Evolutionary conservation across 805 yeast genomes (phyloP), one percentile per base, ranked within the genome.

Genomic region (Sungouiozyma ichnusensis): DNA sequence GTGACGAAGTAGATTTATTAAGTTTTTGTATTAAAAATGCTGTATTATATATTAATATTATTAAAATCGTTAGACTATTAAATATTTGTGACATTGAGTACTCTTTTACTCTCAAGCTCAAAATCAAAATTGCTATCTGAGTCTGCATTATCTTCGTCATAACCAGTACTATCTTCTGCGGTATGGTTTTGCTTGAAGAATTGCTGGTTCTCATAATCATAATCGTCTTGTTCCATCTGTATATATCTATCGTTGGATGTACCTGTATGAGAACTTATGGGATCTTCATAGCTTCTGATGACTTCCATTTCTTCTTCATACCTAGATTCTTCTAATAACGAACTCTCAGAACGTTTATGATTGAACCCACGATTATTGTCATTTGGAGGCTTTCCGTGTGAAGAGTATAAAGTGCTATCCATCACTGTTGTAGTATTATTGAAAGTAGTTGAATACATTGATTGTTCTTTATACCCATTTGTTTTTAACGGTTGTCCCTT

Each of bases 201-300:
- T 32, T 38, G 36, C 18, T 38, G 36, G 17, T 35, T 35, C 15
- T 38, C 41, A 19, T 38, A 35, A 29, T 27, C 35, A 7, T 40
- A 52, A 31, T 42, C 48, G 32, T 24, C 43, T 2, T 43, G 48
- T n/a, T 39, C 47, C 29, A 40, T 37, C 16, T 24, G 6, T 24
- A 24, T 7, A 24, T 24, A 24, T 24, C 9, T 11, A 11, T 24
- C 29, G 11, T 24, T 24, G 11, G 29, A 24, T 7, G 6, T 24
- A 11, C 29, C 29, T 11, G 11, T 6, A 24, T 24, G 29, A 7
- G 29, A 7, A 24, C 29, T 11, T 6, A 11, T 6, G 11, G 29
- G 29, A 11, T 24, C 29, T 24, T 24, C 29, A 24, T 24, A 24
- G 11, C 29, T 24, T 24, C 29, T 24, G 29, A 24, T 24, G 9